These are phyloP conservation scores for Chlamydomonas incerta DNA, from an alignment of 139 green algal genomes.

Conservation along the genomic window DNA sequence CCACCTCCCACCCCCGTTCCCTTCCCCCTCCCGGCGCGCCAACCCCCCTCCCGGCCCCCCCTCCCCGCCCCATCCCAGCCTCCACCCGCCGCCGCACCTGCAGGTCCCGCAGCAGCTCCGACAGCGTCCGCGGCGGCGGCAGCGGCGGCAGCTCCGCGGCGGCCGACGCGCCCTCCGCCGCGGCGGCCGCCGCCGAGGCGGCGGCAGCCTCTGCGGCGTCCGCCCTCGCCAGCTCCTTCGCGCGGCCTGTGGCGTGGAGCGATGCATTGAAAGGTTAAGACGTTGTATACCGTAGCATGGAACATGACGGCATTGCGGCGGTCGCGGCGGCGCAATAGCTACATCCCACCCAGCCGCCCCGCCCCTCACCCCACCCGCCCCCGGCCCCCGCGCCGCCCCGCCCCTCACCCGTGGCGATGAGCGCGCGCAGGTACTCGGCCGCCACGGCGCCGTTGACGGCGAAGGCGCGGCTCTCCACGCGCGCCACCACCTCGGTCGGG, in stretches of 20 bases:
- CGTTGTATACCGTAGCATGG: no score
- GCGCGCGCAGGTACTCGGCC: slow-evolving; percentile 90
- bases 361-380: neutral
- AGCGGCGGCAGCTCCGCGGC: neutral
- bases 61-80: slow-evolving; percentile 15
- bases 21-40: no score
- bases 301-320: no score
- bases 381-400: neutral
- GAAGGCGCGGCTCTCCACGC: slow-evolving; percentile 46
- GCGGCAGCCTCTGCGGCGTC: neutral
- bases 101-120: slow-evolving; percentile 76
- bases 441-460: slow-evolving; percentile 72
- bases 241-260: neutral
- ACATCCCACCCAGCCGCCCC: neutral
- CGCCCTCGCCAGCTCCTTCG: slow-evolving; percentile 1
- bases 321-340: no score
- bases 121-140: slow-evolving; percentile 65
- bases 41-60: no score
- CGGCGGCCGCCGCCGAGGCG: neutral
- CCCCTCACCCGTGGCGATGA: slow-evolving; percentile 71
- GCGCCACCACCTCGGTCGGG: slow-evolving; percentile 52
- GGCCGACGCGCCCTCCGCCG: neutral
- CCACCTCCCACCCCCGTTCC: no score
- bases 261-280: no score
- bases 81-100: no score